Conservation (phyloP, 768 basidiomycete genomes). For the Porphyrellus cyaneotinctus region DNA sequence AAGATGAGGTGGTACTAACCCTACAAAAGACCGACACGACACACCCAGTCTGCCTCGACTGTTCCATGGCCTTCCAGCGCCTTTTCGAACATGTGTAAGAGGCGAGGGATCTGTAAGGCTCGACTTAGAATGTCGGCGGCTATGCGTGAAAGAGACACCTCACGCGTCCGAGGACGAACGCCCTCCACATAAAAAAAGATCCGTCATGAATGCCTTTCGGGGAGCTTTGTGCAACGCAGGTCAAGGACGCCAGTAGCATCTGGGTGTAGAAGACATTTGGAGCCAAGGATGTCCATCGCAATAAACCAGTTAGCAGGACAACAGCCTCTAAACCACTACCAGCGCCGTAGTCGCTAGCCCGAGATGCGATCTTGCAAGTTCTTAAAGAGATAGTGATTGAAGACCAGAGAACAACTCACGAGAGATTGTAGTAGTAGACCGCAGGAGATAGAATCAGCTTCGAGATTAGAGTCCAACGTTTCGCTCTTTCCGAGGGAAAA, state of each 20-base stretch:
- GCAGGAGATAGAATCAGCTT: conserved; percentile 62
- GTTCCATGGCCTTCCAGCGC: conserved; percentile 45
- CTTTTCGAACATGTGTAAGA: conserved; percentile 55
- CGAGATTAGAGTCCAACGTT: conserved; percentile 52
- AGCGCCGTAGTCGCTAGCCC: conserved; percentile 59
- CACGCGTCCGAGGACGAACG: conserved; percentile 71
- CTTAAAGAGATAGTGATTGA: not conserved
- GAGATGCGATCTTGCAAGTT: conserved; percentile 47
- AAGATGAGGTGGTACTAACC: conserved; percentile 8
- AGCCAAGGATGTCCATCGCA: conserved; percentile 62
- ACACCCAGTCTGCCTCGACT: conserved; percentile 56
- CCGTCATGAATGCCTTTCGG: conserved; percentile 29
- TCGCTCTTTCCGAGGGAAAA: conserved; percentile 55
- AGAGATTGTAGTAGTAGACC: conserved; percentile 58
- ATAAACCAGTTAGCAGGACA: conserved; percentile 50
- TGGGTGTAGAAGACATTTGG: conserved; percentile 65
- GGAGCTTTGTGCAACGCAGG: conserved; percentile 54
- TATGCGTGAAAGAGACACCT: conserved; percentile 21
- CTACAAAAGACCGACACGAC: conserved; percentile 15
- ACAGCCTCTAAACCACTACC: conserved; percentile 53
- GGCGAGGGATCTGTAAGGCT: conserved; percentile 51
- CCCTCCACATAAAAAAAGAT: conserved; percentile 53
- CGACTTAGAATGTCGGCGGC: not conserved
- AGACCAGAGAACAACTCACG: conserved; percentile 35
- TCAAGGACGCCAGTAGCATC: conserved; percentile 58